Evolutionary conservation across 2,329 filamentous ascomycete species (phyloP).

Genomic region (Lecanicillium sp.): DNA sequence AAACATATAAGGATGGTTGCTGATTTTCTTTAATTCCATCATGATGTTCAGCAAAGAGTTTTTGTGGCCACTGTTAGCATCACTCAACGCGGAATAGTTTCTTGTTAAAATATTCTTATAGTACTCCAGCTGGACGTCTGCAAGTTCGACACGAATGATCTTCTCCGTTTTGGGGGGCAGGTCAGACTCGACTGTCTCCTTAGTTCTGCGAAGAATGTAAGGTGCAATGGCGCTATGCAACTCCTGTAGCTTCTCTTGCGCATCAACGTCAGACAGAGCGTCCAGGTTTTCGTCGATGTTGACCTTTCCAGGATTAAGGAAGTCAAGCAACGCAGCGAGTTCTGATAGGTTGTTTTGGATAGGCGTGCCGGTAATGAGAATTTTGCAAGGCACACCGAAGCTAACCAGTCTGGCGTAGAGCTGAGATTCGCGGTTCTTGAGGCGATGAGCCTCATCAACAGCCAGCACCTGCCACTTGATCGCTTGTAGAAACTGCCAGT

Average conservation of each 20-base stretch:
- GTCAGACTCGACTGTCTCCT: conserved; percentile 95
- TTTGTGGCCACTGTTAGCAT: conserved; percentile 83
- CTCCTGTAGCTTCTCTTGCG: conserved; percentile 77
- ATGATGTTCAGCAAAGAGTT: conserved; percentile 96
- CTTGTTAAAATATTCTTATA: conserved; percentile 98
- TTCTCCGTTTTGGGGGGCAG: conserved; percentile 96
- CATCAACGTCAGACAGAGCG: conserved; percentile 64
- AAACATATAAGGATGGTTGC: conserved; percentile 98
- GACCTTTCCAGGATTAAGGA: conserved; percentile 91
- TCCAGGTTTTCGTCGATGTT: conserved; percentile 89
- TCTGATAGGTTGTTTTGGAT: conserved; percentile 96
- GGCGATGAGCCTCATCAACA: conserved; percentile 90
- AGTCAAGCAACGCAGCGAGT: conserved; percentile 86
- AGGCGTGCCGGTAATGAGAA: conserved; percentile 93
- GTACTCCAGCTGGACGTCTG: conserved; percentile 92
- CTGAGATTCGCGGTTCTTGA: conserved; percentile 95
- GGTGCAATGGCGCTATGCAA: conserved; percentile 83
- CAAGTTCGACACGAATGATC: conserved; percentile 95
- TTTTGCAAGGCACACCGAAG: conserved; percentile 79
- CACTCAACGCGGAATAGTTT: conserved; percentile 90
- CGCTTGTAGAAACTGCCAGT: conserved; percentile 73
- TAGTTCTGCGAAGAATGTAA: conserved; percentile 90
- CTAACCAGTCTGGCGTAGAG: conserved; percentile 77
- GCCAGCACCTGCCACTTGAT: conserved; percentile 98
- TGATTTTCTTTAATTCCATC: conserved; percentile 99